Percentiles rank a stretch among this genome's conserved stretches.
phyloP scores from a whole-genome alignment of 2,329 filamentous ascomycete genomes.

The Coniochaeta sp. region DNA sequence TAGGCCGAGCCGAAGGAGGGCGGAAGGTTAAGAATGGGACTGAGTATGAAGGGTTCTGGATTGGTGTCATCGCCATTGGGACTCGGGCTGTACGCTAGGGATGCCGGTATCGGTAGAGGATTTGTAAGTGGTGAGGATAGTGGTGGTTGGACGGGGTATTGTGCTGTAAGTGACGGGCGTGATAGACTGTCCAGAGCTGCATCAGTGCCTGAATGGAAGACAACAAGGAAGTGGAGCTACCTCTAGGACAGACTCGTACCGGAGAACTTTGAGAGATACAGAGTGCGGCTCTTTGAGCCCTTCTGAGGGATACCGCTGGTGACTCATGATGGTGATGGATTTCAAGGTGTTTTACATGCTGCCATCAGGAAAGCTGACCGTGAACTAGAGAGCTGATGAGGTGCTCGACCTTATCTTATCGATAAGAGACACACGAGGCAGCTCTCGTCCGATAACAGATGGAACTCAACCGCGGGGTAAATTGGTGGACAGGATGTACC shows the following conservation, averaged over 20 bases:
- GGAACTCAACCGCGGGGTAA: neutral
- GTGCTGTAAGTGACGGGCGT: slow-evolving; percentile 66
- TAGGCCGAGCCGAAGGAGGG: slow-evolving; percentile 91
- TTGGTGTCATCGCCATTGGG: slow-evolving; percentile 26
- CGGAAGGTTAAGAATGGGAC: slow-evolving; percentile 70
- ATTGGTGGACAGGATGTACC: too few relatives aligned
- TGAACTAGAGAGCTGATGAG: neutral
- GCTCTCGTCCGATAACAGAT: neutral
- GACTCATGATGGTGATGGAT: slow-evolving; percentile 35
- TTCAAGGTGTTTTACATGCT: neutral
- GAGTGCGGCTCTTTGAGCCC: slow-evolving; percentile 69
- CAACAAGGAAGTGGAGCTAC: neutral
- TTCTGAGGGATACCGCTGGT: slow-evolving; percentile 49
- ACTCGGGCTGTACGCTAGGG: slow-evolving; percentile 59
- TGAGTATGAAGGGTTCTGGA: slow-evolving; percentile 48
- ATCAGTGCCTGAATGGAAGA: neutral
- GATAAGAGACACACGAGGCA: neutral
- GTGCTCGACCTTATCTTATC: neutral
- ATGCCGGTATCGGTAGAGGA: slow-evolving; percentile 50
- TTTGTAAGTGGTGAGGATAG: slow-evolving; percentile 29
- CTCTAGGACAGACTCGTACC: slow-evolving; percentile 35
- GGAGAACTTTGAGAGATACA: slow-evolving; percentile 68
- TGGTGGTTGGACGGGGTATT: slow-evolving; percentile 53
- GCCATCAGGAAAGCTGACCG: slow-evolving; percentile 2
- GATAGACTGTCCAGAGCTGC: slow-evolving; percentile 56